phyloP scores from a whole-genome alignment of 2,329 filamentous ascomycete genomes.

The Aureobasidium sp. region DNA sequence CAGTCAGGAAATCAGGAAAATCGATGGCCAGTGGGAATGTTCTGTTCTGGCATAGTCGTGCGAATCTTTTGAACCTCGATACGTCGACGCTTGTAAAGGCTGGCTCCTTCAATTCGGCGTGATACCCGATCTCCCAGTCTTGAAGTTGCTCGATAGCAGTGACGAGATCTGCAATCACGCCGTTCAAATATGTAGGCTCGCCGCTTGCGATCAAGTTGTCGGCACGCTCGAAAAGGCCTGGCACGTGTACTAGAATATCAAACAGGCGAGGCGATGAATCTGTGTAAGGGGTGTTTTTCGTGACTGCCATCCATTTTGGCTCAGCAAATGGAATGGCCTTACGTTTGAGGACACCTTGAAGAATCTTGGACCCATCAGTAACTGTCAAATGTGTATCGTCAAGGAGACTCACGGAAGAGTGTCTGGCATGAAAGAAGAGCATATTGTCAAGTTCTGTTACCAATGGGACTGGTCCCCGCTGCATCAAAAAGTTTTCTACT shows the following conservation, averaged over 20 bases:
- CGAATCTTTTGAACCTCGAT: neutral
- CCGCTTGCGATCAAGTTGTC: neutral
- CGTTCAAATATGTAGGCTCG: neutral
- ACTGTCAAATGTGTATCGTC: neutral
- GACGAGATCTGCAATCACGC: neutral
- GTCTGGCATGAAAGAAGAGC: slow-evolving; percentile 21
- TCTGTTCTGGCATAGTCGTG: slow-evolving; percentile 17
- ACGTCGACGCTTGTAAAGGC: neutral
- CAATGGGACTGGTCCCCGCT: slow-evolving; percentile 20
- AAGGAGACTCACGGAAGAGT: slow-evolving; percentile 15
- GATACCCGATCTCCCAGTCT: neutral
- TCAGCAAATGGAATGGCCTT: slow-evolving; percentile 21
- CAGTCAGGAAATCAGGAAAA: slow-evolving; percentile 22
- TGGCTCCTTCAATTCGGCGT: neutral
- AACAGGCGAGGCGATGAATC: slow-evolving; percentile 22
- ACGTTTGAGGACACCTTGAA: slow-evolving; percentile 19
- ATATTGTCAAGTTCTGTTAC: slow-evolving; percentile 19
- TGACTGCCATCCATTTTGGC: slow-evolving; percentile 21
- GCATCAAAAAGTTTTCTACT: slow-evolving; percentile 20
- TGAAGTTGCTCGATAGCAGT: neutral
- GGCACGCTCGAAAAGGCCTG: slow-evolving; percentile 6
- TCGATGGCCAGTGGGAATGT: slow-evolving; percentile 19
- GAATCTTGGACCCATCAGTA: slow-evolving; percentile 10
- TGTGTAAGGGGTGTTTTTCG: slow-evolving; percentile 15
- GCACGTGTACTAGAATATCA: slow-evolving; percentile 19